phyloP scores from a whole-genome alignment of 352 stramenopile genomes.

The Paralagenidium karlingii region DNA sequence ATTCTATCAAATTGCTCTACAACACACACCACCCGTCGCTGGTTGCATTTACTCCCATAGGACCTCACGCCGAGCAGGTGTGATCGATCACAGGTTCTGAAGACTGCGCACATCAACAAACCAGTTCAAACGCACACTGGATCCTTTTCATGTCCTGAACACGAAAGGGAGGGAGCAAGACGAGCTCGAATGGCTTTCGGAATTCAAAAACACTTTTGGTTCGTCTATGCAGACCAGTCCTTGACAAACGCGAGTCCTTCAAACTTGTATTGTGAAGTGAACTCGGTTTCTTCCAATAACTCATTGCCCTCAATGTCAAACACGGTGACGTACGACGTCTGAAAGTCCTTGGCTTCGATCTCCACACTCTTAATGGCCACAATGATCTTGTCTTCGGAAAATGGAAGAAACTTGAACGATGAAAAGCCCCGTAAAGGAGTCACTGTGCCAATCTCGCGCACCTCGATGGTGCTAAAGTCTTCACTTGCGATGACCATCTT shows the following conservation, averaged over 20 bases:
- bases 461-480: conserved; percentile 78
- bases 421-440: conserved; percentile 86
- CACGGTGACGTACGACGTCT: conserved; percentile 89
- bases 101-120: no score
- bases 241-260: conserved; percentile 88
- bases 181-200: no score
- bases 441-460: conserved; percentile 70
- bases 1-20: no score
- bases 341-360: conserved; percentile 78
- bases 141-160: no score
- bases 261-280: conserved; percentile 87
- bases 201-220: no score
- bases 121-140: no score
- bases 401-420: conserved; percentile 91
- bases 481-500: conserved; percentile 84
- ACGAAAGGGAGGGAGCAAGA: no score
- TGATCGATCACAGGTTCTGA: no score
- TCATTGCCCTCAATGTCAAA: conserved; percentile 87
- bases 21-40: no score
- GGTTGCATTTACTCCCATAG: no score
- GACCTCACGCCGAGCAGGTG: no score
- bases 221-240: conserved; percentile 33
- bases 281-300: conserved; percentile 83
- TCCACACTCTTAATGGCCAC: conserved; percentile 91
- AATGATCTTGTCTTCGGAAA: conserved; percentile 83